Base-by-base conservation (phyloP, 2,329 filamentous ascomycete genomes). In the Clonostachys rosea region DNA sequence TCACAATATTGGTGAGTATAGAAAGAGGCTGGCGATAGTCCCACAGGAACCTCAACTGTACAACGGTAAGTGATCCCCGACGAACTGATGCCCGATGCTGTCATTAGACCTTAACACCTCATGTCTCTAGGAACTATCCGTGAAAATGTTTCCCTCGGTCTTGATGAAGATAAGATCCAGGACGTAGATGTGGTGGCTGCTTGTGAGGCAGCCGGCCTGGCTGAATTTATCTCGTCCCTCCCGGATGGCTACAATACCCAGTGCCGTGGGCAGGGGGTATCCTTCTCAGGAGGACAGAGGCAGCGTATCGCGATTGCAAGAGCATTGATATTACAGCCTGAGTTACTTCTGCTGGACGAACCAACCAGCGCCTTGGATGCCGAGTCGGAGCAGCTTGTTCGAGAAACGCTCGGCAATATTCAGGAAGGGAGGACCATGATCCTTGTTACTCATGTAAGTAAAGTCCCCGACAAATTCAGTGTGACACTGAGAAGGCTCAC, bases 371-470 rank as follows among this genome's bases (percentile, higher is more conserved):
- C 46, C 8, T 34, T 47, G 12, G 46, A 47, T 20, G 91, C 91
- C n/a, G 91, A 96, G 66, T 92, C 87, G 1, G 91, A 96, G 66
- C 95, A 90, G 1, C 79, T 95, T 2, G 91, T 96, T 50, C 96
- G 96, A 64, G 82, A 86, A 54, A 91, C 91, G 2, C 75, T 96
- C 24, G 7, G 24, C 24, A 24, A 24, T 24, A 24, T 24, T 3
- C 24, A 24, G 24, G 24, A 24, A 24, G 24, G 24, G 24, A 24
- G 24, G 7, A 24, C 24, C 24, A 24, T 24, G 24, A 24, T 24
- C 24, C 24, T 24, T 24, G 24, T 24, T 24, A 24, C 24, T 24
- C 24, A 24, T 24, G 24, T 24, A 24, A 24, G 24, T 24, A 9
- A 24, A 24, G 24, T 24, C 24, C 24, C 24, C 24, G 24, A 24